Evolutionary conservation across 176 grass and related monocot genomes (phyloP).

Genomic region (Panicum miliaceum): DNA sequence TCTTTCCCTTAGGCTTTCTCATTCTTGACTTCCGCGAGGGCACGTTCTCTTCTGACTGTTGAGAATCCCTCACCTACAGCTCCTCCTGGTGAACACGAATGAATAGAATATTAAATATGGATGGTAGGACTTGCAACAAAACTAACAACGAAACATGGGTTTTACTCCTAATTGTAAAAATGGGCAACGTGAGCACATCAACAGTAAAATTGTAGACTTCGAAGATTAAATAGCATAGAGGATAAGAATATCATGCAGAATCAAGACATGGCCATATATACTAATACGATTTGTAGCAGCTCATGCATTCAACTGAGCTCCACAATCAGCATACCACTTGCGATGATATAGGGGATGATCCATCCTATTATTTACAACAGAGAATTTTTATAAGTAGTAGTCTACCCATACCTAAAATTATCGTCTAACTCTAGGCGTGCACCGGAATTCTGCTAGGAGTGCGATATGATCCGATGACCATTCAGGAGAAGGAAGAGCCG

Average conservation of each 20-base stretch:
- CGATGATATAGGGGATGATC: background rate
- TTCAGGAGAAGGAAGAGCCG: slow-evolving; percentile 85
- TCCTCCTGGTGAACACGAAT: slow-evolving; percentile 6
- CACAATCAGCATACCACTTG: background rate
- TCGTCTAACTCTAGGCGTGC: slow-evolving; percentile 74
- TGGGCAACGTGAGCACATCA: background rate
- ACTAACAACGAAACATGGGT: background rate
- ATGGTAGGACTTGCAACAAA: slow-evolving; percentile 6
- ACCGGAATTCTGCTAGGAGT: slow-evolving; percentile 84
- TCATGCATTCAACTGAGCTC: slow-evolving; percentile 20
- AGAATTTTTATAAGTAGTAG: background rate
- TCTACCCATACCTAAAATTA: slow-evolving; percentile 57
- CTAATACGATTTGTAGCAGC: background rate
- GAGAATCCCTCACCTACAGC: slow-evolving; percentile 8
- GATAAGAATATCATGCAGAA: slow-evolving; percentile 10
- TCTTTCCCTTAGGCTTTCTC: slow-evolving; percentile 32
- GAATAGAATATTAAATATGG: slow-evolving; percentile 5
- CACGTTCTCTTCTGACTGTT: slow-evolving; percentile 4
- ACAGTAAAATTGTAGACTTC: background rate
- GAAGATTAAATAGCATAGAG: background rate
- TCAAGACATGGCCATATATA: slow-evolving; percentile 6
- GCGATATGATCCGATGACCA: slow-evolving; percentile 95
- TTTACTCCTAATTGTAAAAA: background rate
- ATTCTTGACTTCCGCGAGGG: slow-evolving; percentile 35
- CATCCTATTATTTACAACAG: background rate